Percentiles rank a stretch among this genome's conserved stretches.
Evolutionary conservation across 2,329 filamentous ascomycete genomes (phyloP).

Genomic region (Aureobasidium leucospermi): DNA sequence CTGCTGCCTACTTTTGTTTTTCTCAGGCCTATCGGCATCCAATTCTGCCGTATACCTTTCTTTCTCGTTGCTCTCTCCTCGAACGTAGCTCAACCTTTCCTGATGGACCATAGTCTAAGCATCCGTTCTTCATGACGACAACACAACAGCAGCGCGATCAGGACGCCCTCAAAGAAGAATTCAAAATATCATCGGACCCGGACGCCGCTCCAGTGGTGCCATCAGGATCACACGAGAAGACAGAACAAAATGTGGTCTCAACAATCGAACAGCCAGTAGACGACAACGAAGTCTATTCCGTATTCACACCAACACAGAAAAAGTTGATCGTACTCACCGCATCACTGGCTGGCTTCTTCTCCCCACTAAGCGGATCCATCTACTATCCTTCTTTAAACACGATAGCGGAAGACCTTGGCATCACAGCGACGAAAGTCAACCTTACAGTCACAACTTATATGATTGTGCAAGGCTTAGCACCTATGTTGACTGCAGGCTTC

Average conservation of each 20-base stretch:
- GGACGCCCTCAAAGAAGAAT: neutral
- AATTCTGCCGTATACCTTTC: too few relatives aligned
- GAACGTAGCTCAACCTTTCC: neutral
- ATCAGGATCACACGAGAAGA: neutral
- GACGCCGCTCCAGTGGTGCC: neutral
- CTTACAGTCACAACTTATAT: constrained; percentile 46
- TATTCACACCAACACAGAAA: constrained; percentile 26
- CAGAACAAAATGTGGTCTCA: neutral
- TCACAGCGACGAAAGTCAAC: constrained; percentile 39
- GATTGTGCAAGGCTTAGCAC: constrained; percentile 28
- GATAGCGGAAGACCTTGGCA: constrained; percentile 30
- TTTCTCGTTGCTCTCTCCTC: neutral
- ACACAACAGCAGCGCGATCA: neutral
- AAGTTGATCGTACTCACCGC: constrained; percentile 24
- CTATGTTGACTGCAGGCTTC: constrained; percentile 26
- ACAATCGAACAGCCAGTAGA: neutral
- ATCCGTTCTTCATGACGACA: neutral
- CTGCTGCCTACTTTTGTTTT: neutral
- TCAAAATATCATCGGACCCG: neutral
- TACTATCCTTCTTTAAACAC: constrained; percentile 32
- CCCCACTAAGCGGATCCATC: constrained; percentile 31
- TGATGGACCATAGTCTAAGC: neutral
- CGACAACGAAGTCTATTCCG: constrained; percentile 22
- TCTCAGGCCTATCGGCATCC: neutral
- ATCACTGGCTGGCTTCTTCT: constrained; percentile 24